Evolutionary conservation across 768 basidiomycete species (phyloP).

Genomic region (Rossbeevera mucosa): DNA sequence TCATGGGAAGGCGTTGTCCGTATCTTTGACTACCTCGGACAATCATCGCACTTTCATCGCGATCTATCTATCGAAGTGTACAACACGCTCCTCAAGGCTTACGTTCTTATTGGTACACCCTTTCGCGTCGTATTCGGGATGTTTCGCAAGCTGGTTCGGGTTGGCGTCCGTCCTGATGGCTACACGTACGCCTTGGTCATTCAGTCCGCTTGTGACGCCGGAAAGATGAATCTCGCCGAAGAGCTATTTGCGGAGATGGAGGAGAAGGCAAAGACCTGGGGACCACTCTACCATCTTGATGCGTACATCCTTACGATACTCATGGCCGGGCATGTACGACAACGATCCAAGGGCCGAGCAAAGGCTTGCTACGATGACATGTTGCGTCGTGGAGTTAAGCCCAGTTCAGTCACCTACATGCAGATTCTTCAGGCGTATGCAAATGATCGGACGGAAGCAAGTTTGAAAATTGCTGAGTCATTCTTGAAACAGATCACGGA

Average conservation of each 20-base stretch:
- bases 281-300: constrained; percentile 41
- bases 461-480: constrained; percentile 56
- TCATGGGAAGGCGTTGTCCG: constrained; percentile 74
- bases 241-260: constrained; percentile 71
- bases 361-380: constrained; percentile 70
- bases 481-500: constrained; percentile 54
- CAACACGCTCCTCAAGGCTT: constrained; percentile 80
- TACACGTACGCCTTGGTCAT: constrained; percentile 71
- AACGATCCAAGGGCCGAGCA: constrained; percentile 49
- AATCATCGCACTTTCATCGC: constrained; percentile 32
- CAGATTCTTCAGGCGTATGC: constrained; percentile 63
- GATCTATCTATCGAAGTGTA: constrained; percentile 56
- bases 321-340: constrained; percentile 66
- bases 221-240: constrained; percentile 56
- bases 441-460: constrained; percentile 43
- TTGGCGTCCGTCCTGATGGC: constrained; percentile 52
- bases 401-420: constrained; percentile 63
- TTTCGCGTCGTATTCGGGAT: constrained; percentile 56
- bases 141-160: constrained; percentile 51
- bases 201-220: constrained; percentile 75
- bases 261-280: constrained; percentile 30
- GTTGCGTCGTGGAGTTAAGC: constrained; percentile 56
- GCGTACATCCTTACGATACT: constrained; percentile 68
- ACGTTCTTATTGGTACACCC: constrained; percentile 76
- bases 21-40: constrained; percentile 58